phyloP scores from a whole-genome alignment of 2,329 filamentous ascomycete genomes.

The Rutstroemia sp. region DNA sequence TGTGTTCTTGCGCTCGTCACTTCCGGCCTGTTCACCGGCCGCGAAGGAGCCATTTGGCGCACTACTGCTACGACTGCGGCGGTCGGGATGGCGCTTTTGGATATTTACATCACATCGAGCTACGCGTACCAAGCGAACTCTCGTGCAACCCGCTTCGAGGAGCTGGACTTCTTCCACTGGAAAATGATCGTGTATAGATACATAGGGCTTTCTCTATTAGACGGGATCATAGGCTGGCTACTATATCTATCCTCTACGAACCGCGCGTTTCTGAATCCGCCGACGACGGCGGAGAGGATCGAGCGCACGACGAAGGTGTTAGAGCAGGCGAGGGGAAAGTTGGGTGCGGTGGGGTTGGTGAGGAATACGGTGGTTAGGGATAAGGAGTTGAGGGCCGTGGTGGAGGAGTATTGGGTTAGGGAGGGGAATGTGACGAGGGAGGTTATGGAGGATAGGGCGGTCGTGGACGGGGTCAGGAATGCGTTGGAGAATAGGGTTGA shows the following conservation, averaged over 20 bases:
- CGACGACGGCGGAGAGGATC: constrained; percentile 57
- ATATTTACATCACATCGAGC: constrained; percentile 56
- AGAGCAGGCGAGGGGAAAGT: constrained; percentile 53
- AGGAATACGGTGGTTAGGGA: constrained; percentile 76
- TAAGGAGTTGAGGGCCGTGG: constrained; percentile 56
- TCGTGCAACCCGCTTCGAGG: constrained; percentile 50
- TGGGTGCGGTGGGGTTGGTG: constrained; percentile 67
- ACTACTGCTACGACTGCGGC: constrained; percentile 58
- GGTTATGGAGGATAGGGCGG: constrained; percentile 72
- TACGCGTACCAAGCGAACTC: constrained; percentile 63
- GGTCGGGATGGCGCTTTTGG: constrained; percentile 49
- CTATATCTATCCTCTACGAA: constrained; percentile 76
- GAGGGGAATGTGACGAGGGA: constrained; percentile 66
- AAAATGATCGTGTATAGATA: constrained; percentile 55
- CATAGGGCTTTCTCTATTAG: constrained; percentile 55
- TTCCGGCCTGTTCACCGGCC: constrained; percentile 56
- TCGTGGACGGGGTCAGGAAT: constrained; percentile 63
- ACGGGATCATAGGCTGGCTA: constrained; percentile 54
- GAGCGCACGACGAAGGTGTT: constrained; percentile 51
- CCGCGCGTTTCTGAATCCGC: constrained; percentile 62
- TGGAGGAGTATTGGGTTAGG: constrained; percentile 71
- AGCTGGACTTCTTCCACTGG: constrained; percentile 70
- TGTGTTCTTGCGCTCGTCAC: constrained; percentile 66
- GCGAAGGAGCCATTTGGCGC: constrained; percentile 61
- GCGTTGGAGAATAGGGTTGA: constrained; percentile 59